These are phyloP conservation scores for Rhizopus delemar DNA, from an alignment of 371 early-diverging fungal species.

Conservation along the genomic window DNA sequence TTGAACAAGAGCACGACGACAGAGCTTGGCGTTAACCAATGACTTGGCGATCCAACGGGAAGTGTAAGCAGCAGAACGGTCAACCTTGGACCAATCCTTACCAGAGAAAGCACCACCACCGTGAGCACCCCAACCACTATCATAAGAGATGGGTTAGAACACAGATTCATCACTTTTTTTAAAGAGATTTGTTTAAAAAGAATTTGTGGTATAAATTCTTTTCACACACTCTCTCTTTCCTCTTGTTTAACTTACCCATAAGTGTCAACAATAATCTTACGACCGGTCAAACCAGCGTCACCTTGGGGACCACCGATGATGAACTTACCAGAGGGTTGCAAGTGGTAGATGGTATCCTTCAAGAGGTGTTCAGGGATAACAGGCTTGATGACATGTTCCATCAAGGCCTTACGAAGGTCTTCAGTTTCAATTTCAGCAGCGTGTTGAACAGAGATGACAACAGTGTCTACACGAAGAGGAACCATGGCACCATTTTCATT, in stretches of 20 bases:
- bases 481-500: slow-evolving; percentile 90
- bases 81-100: slow-evolving; percentile 99
- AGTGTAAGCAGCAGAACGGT: slow-evolving; percentile 99
- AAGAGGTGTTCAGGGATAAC: slow-evolving; percentile 94
- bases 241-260: slow-evolving; percentile 45
- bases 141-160: slow-evolving; percentile 34
- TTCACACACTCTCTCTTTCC: background rate
- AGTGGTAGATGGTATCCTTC: slow-evolving; percentile 92
- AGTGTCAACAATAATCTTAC: slow-evolving; percentile 99
- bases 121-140: slow-evolving; percentile 98
- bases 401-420: slow-evolving; percentile 83
- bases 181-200: too few relatives aligned
- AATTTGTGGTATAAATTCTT: background rate
- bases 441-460: slow-evolving; percentile 99
- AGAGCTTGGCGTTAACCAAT: slow-evolving; percentile 91
- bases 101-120: slow-evolving; percentile 99
- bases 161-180: slow-evolving; percentile 7
- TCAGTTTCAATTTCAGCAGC: slow-evolving; percentile 85
- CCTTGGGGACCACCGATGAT: slow-evolving; percentile 99
- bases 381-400: slow-evolving; percentile 91
- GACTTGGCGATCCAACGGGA: slow-evolving; percentile 99
- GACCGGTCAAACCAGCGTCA: slow-evolving; percentile 99
- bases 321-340: slow-evolving; percentile 99
- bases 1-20: slow-evolving; percentile 95
- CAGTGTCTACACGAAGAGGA: slow-evolving; percentile 96